Conservation (phyloP, 2,329 filamentous ascomycete genomes). For the Calonectria fujianensis region DNA sequence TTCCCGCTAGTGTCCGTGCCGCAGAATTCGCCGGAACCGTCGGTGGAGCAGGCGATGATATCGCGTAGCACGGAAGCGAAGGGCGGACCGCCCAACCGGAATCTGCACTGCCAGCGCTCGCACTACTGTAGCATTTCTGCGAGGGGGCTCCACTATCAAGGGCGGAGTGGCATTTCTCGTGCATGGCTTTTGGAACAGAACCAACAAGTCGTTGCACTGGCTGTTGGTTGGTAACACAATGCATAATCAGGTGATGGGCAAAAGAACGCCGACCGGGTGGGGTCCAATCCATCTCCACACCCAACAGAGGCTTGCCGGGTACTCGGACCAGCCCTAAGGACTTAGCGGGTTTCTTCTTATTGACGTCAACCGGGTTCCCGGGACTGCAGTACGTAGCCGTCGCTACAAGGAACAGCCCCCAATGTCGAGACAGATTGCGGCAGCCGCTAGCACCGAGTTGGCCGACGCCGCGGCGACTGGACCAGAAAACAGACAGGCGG, state of each 20-base stretch:
- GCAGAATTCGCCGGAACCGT: background rate
- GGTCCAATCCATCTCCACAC: background rate
- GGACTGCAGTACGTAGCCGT: background rate
- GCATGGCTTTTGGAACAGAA: background rate
- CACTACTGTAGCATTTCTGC: background rate
- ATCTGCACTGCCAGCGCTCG: background rate
- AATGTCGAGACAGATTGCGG: no score
- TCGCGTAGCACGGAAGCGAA: background rate
- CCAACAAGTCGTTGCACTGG: background rate
- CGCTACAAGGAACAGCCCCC: no score
- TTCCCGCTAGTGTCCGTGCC: background rate
- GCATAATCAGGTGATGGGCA: background rate
- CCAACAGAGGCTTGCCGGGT: background rate
- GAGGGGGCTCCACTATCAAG: background rate
- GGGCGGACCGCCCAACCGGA: background rate
- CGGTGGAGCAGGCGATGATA: background rate
- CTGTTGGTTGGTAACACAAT: background rate
- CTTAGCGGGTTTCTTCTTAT: background rate
- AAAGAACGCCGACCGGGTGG: no score
- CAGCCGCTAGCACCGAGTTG: background rate
- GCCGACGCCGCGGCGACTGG: background rate
- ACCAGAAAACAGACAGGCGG: background rate
- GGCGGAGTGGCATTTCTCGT: background rate
- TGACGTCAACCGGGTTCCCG: background rate
- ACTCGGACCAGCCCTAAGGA: background rate